A percentile compares a stretch with the other conserved stretches of the same genome.
phyloP scores from a whole-genome alignment of 179 eudicot genomes.

The Camellia oleifera region DNA sequence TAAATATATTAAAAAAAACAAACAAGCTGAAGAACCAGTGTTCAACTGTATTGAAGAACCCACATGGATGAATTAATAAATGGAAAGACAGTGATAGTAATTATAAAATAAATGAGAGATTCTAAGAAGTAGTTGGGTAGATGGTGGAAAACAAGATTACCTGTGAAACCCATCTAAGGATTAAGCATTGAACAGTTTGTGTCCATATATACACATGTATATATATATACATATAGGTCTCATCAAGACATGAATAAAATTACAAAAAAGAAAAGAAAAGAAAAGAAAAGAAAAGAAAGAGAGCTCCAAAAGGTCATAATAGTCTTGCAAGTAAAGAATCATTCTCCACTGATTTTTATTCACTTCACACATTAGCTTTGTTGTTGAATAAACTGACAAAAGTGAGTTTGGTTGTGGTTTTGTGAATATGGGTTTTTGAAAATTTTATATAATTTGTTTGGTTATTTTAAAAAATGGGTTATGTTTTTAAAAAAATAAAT shows the following conservation, averaged over 20 bases:
- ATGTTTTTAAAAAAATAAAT: too few relatives aligned
- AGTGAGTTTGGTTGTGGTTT: not conserved
- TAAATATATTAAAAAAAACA: not conserved
- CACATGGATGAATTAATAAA: conserved; percentile 9
- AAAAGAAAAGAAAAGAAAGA: not conserved
- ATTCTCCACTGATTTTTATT: not conserved
- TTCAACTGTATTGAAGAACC: conserved; percentile 15
- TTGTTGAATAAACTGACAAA: too few relatives aligned
- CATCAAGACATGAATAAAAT: not conserved
- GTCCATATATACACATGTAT: not conserved
- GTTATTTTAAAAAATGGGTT: too few relatives aligned
- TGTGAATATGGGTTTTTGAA: too few relatives aligned
- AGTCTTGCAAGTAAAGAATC: conserved; percentile 25
- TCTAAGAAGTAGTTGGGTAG: not conserved
- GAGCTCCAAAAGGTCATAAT: conserved; percentile 1
- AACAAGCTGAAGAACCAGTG: not conserved
- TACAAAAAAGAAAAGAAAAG: not conserved
- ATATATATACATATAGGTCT: not conserved
- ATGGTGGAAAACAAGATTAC: conserved; percentile 8
- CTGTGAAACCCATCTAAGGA: conserved; percentile 11
- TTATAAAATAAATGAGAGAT: not conserved
- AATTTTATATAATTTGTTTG: too few relatives aligned
- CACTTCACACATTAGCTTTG: not conserved
- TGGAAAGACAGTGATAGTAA: not conserved
- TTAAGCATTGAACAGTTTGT: conserved; percentile 4